Conservation (phyloP, 441 rosid genomes). For the Pelargonium cotyledonis region DNA sequence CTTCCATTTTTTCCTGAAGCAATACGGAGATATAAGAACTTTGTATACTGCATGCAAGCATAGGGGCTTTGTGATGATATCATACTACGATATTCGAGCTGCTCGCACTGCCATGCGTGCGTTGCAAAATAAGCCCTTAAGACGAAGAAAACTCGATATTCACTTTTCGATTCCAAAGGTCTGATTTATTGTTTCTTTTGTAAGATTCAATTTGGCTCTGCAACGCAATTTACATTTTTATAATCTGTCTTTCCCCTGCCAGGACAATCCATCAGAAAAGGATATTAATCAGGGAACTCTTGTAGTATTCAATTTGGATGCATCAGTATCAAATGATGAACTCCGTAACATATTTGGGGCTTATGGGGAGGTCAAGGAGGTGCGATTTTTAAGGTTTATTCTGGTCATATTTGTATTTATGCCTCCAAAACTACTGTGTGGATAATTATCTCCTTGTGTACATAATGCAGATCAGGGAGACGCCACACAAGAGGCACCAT, state of each 20-base stretch:
- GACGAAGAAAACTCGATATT: constrained; percentile 76
- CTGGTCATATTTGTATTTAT: constrained; percentile 3
- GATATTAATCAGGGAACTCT: constrained; percentile 87
- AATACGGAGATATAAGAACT: constrained; percentile 83
- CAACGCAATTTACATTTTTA: constrained; percentile 16
- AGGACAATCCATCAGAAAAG: constrained; percentile 89
- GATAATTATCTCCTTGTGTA: constrained; percentile 15
- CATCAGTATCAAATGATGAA: constrained; percentile 78
- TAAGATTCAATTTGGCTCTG: constrained; percentile 1
- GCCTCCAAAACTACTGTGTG: constrained; percentile 1
- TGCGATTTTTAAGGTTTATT: constrained; percentile 18
- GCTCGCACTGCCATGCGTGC: constrained; percentile 89
- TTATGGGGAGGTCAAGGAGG: constrained; percentile 90
- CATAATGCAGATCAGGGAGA: constrained; percentile 73
- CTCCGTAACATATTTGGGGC: constrained; percentile 69
- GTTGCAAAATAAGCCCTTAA: constrained; percentile 69
- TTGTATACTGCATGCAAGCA: constrained; percentile 85
- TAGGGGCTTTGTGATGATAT: constrained; percentile 91
- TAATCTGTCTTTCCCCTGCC: constrained; percentile 17
- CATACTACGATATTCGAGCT: constrained; percentile 79
- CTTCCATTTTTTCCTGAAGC: constrained; percentile 37
- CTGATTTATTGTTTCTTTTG: constrained; percentile 2
- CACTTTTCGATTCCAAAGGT: constrained; percentile 94
- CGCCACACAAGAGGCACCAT: constrained; percentile 74
- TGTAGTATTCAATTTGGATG: constrained; percentile 76